These are phyloP conservation scores for Cicer bijugum DNA, from an alignment of 306 rosid species.

Conservation along the genomic window DNA sequence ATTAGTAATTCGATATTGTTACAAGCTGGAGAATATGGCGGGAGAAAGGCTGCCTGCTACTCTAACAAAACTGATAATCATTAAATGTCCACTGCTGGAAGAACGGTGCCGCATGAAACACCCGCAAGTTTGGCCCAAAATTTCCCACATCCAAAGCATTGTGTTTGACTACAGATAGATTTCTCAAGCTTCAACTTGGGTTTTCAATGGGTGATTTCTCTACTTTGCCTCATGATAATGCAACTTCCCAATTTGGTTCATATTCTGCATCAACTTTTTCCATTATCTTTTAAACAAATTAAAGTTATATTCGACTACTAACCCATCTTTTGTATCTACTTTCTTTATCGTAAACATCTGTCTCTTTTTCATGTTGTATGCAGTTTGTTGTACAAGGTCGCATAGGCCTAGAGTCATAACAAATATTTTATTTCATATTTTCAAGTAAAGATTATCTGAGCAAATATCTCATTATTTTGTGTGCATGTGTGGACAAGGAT, in stretches of 20 bases:
- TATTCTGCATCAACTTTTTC: too few relatives aligned
- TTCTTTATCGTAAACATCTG: not conserved
- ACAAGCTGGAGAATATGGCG: not conserved
- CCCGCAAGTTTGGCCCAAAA: constrained; percentile 8
- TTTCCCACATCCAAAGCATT: not conserved
- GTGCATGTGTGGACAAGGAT: not conserved
- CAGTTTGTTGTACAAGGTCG: not conserved
- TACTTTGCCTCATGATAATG: not conserved
- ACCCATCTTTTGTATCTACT: not conserved
- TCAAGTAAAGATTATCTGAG: not conserved
- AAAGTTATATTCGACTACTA: too few relatives aligned
- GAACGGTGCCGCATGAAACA: too few relatives aligned
- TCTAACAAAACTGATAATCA: not conserved
- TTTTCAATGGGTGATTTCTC: not conserved
- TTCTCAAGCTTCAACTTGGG: too few relatives aligned
- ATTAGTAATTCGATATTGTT: accelerated
- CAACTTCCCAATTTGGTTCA: not conserved
- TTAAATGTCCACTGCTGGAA: not conserved
- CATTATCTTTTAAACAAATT: too few relatives aligned
- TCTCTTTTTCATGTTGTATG: not conserved
- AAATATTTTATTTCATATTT: not conserved
- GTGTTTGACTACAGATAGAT: accelerated
- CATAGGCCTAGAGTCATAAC: not conserved
- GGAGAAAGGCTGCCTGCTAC: constrained; percentile 22
- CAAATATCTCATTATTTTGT: not conserved